A percentile compares a stretch with the other conserved stretches of the same genome.
These are phyloP conservation scores for Isochrysis galbana DNA, from an alignment of 78 protist species.

Conservation along the genomic window DNA sequence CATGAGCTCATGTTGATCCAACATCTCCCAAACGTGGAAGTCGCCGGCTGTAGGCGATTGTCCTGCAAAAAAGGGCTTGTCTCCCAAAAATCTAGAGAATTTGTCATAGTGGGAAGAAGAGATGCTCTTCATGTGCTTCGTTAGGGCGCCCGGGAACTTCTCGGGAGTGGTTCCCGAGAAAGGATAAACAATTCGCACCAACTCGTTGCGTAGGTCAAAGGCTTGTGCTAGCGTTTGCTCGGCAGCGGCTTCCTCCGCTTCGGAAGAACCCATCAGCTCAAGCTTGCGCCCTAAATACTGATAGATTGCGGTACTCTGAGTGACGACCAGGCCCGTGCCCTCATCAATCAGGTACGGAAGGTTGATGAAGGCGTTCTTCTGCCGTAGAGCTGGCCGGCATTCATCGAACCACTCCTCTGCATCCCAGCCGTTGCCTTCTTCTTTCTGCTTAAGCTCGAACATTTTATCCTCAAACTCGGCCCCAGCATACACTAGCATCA, in stretches of 20 bases:
- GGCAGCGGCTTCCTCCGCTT: neutral
- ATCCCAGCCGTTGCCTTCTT: neutral
- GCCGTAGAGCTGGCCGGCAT: neutral
- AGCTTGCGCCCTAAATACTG: neutral
- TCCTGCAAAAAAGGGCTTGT: neutral
- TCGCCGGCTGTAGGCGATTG: neutral
- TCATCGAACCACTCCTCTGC: neutral
- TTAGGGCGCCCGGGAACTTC: neutral
- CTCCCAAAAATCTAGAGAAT: neutral
- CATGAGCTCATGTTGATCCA: neutral
- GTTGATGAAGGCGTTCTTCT: neutral
- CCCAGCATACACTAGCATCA: neutral
- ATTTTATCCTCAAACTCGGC: neutral
- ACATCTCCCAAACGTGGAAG: slow-evolving; percentile 8
- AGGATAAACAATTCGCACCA: neutral
- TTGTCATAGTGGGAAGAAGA: neutral
- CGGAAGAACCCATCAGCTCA: neutral
- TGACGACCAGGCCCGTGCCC: neutral
- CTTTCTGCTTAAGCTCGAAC: neutral
- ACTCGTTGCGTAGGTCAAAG: neutral
- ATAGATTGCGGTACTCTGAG: neutral
- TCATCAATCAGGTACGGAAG: neutral
- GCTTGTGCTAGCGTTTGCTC: neutral
- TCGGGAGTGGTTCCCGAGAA: neutral
- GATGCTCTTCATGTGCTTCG: neutral